These are phyloP conservation scores for Paragyromitra xinjiangensis DNA, from an alignment of 495 filamentous ascomycete genomes.

Conservation along the genomic window DNA sequence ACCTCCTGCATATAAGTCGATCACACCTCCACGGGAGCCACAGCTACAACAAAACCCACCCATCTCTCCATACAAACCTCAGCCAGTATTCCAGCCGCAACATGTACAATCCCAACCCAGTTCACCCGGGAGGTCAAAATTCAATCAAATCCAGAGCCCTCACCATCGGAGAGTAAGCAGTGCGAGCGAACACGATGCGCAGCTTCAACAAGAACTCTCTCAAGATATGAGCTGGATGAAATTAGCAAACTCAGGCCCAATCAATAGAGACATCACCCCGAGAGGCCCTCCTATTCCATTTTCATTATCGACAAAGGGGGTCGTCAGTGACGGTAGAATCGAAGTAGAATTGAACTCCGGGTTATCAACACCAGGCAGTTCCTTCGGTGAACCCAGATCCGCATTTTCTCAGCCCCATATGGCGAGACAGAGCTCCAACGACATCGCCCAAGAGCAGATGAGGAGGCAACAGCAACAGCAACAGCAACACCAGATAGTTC, in stretches of 20 bases:
- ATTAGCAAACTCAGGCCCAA: conserved; percentile 37
- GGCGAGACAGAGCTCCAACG: conserved; percentile 52
- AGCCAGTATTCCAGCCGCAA: conserved; percentile 37
- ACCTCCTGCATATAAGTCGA: conserved; percentile 50
- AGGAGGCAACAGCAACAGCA: conserved; percentile 53
- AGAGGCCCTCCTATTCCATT: conserved; percentile 37
- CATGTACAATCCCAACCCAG: conserved; percentile 45
- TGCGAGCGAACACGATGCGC: conserved; percentile 47
- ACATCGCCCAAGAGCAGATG: conserved; percentile 56
- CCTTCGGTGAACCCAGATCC: conserved; percentile 44
- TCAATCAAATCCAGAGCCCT: conserved; percentile 45
- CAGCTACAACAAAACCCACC: conserved; percentile 41
- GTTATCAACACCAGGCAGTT: conserved; percentile 40
- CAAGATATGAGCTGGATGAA: conserved; percentile 58
- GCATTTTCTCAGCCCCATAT: conserved; percentile 51
- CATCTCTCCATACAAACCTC: conserved; percentile 38
- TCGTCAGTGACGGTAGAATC: conserved; percentile 42
- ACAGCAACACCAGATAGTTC: conserved; percentile 39
- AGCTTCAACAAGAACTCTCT: conserved; percentile 51
- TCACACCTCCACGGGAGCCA: conserved; percentile 50
- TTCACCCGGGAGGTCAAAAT: conserved; percentile 49
- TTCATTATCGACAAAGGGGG: conserved; percentile 26
- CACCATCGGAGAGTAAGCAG: conserved; percentile 50
- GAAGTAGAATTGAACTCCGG: conserved; percentile 49
- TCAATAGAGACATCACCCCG: conserved; percentile 47